Conservation (phyloP, 2,329 filamentous ascomycete genomes). For the Fusarium brachygibbosum region DNA sequence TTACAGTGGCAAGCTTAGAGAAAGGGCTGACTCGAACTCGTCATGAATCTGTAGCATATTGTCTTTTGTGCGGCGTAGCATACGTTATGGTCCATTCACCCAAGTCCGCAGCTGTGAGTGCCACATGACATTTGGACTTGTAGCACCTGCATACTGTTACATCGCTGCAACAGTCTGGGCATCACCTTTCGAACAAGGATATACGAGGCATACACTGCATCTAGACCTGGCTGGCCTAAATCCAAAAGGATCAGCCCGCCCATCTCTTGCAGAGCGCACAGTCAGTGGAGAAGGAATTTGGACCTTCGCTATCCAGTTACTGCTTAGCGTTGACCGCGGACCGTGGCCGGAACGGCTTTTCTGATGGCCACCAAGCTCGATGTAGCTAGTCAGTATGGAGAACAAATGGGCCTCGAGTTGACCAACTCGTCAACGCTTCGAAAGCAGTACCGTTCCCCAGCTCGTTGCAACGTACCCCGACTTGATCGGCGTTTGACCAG, state of each 20-base stretch:
- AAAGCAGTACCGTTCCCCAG: conserved; percentile 4
- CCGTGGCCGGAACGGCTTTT: not conserved
- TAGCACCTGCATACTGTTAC: not conserved
- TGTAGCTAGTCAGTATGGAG: conserved; percentile 16
- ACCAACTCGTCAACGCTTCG: not conserved
- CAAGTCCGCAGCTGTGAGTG: not conserved
- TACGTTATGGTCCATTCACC: not conserved
- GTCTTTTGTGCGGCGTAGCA: not conserved
- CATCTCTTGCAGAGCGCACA: not conserved
- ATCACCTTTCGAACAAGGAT: not conserved
- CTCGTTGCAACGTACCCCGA: conserved; percentile 16
- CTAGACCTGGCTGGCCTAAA: not conserved
- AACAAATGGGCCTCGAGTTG: not conserved
- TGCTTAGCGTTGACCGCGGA: conserved; percentile 3
- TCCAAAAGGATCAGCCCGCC: conserved; percentile 2
- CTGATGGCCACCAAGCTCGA: not conserved
- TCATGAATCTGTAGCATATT: not conserved
- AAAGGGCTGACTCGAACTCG: not conserved
- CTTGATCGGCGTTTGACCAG: conserved; percentile 5
- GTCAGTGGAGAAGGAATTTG: conserved; percentile 1
- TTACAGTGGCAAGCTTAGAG: not conserved
- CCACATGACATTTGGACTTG: not conserved
- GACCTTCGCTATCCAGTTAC: not conserved
- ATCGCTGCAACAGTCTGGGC: not conserved
- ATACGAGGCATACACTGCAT: not conserved